Percentiles rank a stretch among this genome's conserved stretches.
Conservation (phyloP, 2,329 filamentous ascomycete species). For the Leptosphaerulina australis region DNA sequence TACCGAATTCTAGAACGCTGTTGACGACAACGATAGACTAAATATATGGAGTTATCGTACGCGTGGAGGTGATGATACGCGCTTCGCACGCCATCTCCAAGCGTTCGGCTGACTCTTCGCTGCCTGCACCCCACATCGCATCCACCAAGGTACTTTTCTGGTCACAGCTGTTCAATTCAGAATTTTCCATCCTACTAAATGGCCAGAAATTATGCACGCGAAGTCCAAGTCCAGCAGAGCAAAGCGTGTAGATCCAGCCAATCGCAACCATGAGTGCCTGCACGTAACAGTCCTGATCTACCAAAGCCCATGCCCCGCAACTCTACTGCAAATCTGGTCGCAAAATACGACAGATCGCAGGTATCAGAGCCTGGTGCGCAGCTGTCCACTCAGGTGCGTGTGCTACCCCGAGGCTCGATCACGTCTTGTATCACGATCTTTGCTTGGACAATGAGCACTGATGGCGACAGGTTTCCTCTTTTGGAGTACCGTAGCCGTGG, state of each 20-base stretch:
- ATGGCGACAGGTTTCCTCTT: slow-evolving; percentile 26
- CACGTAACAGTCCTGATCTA: slow-evolving; percentile 21
- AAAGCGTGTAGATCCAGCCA: slow-evolving; percentile 31
- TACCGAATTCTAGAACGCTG: slow-evolving; percentile 34
- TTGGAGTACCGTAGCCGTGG: slow-evolving; percentile 21
- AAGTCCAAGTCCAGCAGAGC: slow-evolving; percentile 30
- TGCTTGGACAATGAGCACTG: slow-evolving; percentile 26
- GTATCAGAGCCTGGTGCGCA: slow-evolving; percentile 11
- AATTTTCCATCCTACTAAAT: slow-evolving; percentile 24
- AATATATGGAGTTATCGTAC: slow-evolving; percentile 31
- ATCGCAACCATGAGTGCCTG: slow-evolving; percentile 25
- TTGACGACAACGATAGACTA: slow-evolving; percentile 33
- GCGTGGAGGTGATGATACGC: slow-evolving; percentile 36
- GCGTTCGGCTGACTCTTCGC: slow-evolving; percentile 32
- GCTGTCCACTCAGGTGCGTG: slow-evolving; percentile 31
- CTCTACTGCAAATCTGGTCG: slow-evolving; percentile 17
- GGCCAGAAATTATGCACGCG: background rate
- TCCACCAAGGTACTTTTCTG: slow-evolving; percentile 29
- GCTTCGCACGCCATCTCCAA: slow-evolving; percentile 46
- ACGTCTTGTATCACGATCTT: slow-evolving; percentile 26
- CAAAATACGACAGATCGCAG: slow-evolving; percentile 5
- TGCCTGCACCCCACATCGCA: slow-evolving; percentile 25
- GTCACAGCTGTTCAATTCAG: slow-evolving; percentile 15
- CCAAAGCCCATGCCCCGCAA: slow-evolving; percentile 35
- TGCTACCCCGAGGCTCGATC: slow-evolving; percentile 23